These are phyloP conservation scores for Nakazawaea holstii DNA, from an alignment of 805 yeast genomes.

Conservation along the genomic window DNA sequence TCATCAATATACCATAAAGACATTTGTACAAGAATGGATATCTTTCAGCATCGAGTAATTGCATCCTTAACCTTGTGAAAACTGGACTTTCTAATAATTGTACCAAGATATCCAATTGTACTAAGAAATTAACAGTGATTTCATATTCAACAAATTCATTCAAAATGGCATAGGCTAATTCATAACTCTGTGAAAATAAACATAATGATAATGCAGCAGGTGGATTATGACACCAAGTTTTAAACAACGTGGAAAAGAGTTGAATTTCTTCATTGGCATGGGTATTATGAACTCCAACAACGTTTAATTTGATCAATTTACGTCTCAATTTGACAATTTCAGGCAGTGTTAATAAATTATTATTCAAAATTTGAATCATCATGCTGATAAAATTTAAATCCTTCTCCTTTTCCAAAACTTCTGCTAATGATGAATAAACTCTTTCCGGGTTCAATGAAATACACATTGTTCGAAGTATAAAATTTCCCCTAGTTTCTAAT, in stretches of 20 bases:
- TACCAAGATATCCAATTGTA: constrained; percentile 85
- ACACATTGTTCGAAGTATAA: constrained; percentile 80
- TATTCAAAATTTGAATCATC: constrained; percentile 83
- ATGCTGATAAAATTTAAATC: constrained; percentile 69
- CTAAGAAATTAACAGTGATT: constrained; percentile 67
- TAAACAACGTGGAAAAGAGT: constrained; percentile 71
- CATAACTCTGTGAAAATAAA: constrained; percentile 81
- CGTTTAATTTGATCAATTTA: constrained; percentile 37
- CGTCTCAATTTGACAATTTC: constrained; percentile 70
- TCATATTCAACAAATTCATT: constrained; percentile 80
- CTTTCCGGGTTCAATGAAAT: constrained; percentile 75
- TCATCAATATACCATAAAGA: constrained; percentile 87
- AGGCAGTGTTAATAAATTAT: constrained; percentile 78
- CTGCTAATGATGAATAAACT: constrained; percentile 75
- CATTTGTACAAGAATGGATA: constrained; percentile 81
- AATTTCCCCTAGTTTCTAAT: constrained; percentile 70
- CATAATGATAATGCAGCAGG: constrained; percentile 86
- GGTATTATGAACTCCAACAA: neutral
- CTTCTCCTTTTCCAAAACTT: constrained; percentile 56
- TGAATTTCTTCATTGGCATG: constrained; percentile 46
- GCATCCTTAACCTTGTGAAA: constrained; percentile 79
- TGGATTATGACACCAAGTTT: constrained; percentile 88
- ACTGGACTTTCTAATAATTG: constrained; percentile 91
- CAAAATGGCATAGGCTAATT: constrained; percentile 77
- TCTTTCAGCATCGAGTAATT: constrained; percentile 80